phyloP scores from a whole-genome alignment of 805 yeast species.

The Candida hispaniensis region DNA sequence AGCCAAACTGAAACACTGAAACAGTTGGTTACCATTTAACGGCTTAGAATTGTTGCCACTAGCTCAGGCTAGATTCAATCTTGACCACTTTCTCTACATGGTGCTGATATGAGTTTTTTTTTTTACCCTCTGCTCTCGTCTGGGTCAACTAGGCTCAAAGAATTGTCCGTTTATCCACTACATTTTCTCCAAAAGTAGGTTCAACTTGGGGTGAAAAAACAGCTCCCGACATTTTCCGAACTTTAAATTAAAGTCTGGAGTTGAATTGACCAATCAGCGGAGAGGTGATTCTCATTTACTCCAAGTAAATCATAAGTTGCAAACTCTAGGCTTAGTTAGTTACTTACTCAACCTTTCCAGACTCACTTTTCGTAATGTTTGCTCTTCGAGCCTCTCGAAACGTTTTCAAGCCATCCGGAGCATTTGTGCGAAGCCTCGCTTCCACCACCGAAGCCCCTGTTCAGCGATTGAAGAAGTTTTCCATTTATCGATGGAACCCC shows the following conservation, averaged over 20 bases:
- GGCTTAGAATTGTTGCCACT: neutral
- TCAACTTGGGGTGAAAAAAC: too few relatives aligned
- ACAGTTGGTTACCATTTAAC: neutral
- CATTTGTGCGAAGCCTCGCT: constrained; percentile 13
- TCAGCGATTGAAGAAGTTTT: constrained; percentile 55
- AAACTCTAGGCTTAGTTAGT: constrained; percentile 9
- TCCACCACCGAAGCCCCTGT: constrained; percentile 15
- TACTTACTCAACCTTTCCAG: constrained; percentile 3
- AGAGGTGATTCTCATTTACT: constrained; percentile 6
- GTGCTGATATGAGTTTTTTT: neutral
- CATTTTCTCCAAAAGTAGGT: too few relatives aligned
- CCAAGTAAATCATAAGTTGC: constrained; percentile 10
- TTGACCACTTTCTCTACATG: neutral
- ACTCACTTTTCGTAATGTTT: constrained; percentile 12
- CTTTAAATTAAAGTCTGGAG: constrained; percentile 3
- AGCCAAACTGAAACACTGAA: constrained; percentile 1
- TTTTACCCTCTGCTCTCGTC: constrained; percentile 1
- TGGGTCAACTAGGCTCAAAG: neutral
- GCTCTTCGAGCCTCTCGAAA: constrained; percentile 15
- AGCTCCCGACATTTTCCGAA: constrained; percentile 15
- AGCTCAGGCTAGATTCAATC: neutral
- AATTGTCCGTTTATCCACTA: neutral
- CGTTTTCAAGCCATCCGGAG: constrained; percentile 6
- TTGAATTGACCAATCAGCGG: constrained; percentile 9
- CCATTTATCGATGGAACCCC: constrained; percentile 97